Base-by-base conservation (phyloP, 768 basidiomycete species). In the Boletus patriciae region DNA sequence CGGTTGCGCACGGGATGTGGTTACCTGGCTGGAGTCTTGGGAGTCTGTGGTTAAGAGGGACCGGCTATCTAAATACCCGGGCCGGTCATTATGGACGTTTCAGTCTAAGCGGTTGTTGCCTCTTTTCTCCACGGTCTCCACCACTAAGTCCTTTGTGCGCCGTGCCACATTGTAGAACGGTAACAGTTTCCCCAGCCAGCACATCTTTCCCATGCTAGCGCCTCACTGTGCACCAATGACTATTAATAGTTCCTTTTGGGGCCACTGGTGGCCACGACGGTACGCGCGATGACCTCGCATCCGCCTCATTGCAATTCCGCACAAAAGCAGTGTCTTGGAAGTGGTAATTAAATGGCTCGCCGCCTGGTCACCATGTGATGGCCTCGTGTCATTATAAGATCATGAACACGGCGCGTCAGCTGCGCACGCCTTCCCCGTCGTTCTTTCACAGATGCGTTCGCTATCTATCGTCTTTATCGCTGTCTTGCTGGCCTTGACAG, bases 401-500 rank as follows among this genome's bases (percentile, higher is more conserved):
- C 25, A 27, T 41, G 38, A 42, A 34, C 25, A n/a, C 19, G 6
- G 15, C 31, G 36, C 12, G 13, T 27, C 13, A 15, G 31, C 48
- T 45, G 42, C 46, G 40, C 46, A 23, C 34, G 9, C n/a, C n/a
- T 29, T 38, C 16, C 19, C 45, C 36, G 41, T 45, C 40, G 15
- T 42, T 58, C 41, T 52, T 33, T 54, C 29, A 8, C 27, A 31
- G 34, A 66, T 68, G 64, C 49, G 41, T 40, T 33, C 46, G 3
- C 45, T 57, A 47, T 59, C 47, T 48, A 7, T 58, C 42, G 1
- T 59, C 11, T 38, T 51, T 7, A 23, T 52, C 19, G 29, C 62
- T 54, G 49, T 58, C 52, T 50, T 56, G 44, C 54, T 58, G 58
- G 59, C 31, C 41, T 57, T 57, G 59, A 60, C 62, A 34, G 25